phyloP scores from a whole-genome alignment of 176 grass and related monocot species.

The Carex cristatella region DNA sequence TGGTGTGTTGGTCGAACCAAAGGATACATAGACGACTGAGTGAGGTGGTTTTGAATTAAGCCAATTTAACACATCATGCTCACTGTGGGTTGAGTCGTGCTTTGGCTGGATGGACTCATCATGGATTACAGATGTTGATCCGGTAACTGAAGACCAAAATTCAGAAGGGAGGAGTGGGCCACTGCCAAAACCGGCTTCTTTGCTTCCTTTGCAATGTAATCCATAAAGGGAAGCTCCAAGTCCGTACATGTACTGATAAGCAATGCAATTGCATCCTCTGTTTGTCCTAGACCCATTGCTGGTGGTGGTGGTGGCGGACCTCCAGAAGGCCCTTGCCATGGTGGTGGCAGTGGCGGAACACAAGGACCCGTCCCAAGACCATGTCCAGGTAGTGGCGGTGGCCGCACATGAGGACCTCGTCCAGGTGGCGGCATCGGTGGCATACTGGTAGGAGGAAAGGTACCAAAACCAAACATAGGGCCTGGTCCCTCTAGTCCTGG shows the following conservation, averaged over 20 bases:
- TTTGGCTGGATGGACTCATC: conserved; percentile 20
- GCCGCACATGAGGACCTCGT: neutral
- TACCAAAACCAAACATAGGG: neutral
- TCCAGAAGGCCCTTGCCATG: neutral
- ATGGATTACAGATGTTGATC: conserved; percentile 17
- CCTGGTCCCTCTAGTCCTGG: neutral
- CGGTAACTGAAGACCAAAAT: conserved; percentile 26
- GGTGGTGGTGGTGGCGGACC: neutral
- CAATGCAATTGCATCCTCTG: conserved; percentile 18
- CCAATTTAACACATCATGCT: conserved; percentile 26
- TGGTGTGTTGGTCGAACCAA: conserved; percentile 31
- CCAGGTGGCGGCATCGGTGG: neutral
- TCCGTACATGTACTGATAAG: conserved; percentile 36
- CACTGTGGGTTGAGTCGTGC: neutral
- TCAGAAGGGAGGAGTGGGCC: conserved; percentile 32
- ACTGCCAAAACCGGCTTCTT: conserved; percentile 32
- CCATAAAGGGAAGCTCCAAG: conserved; percentile 32
- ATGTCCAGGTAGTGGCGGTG: neutral
- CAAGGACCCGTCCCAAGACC: neutral
- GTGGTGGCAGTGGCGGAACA: neutral
- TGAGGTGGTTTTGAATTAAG: conserved; percentile 27
- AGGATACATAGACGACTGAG: conserved; percentile 40
- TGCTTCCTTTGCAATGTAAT: conserved; percentile 17
- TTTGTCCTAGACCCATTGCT: conserved; percentile 1
- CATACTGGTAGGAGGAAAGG: neutral